These are phyloP conservation scores for Gamsiella multidivaricata DNA, from an alignment of 192 early-diverging fungal genomes.

Conservation along the genomic window DNA sequence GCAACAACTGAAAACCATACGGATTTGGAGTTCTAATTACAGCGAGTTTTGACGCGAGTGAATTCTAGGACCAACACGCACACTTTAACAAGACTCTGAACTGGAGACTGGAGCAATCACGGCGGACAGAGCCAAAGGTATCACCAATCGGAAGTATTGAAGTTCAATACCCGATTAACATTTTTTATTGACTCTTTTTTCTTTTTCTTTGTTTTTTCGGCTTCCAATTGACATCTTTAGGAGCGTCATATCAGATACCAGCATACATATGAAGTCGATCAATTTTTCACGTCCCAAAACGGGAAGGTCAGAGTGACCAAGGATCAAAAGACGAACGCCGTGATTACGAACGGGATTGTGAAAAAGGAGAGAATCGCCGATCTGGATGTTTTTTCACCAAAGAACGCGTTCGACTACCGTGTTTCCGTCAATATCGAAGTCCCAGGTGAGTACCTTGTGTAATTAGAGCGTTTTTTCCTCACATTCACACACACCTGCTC, in stretches of 20 bases:
- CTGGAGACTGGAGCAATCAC: slow-evolving; percentile 68
- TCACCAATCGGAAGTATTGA: too few relatives aligned
- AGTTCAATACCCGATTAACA: not conserved
- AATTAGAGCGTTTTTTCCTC: too few relatives aligned
- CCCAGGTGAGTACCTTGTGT: slow-evolving; percentile 62
- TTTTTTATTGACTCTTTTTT: not conserved
- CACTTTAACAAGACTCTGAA: slow-evolving; percentile 88
- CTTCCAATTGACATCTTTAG: not conserved
- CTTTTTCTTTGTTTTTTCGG: not conserved
- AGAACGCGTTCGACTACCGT: slow-evolving; percentile 83
- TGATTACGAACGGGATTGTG: slow-evolving; percentile 62
- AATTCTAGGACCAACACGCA: slow-evolving; percentile 75
- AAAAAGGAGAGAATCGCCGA: slow-evolving; percentile 85
- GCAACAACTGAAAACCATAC: too few relatives aligned
- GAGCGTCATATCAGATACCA: slow-evolving; percentile 23
- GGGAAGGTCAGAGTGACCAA: slow-evolving; percentile 71
- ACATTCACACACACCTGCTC: too few relatives aligned
- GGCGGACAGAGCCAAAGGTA: slow-evolving; percentile 57
- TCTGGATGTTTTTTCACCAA: slow-evolving; percentile 88
- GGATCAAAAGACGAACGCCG: slow-evolving; percentile 69
- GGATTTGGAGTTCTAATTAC: not conserved
- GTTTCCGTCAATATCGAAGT: slow-evolving; percentile 87
- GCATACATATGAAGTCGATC: slow-evolving; percentile 47
- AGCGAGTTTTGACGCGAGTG: not conserved
- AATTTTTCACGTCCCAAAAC: slow-evolving; percentile 14